A percentile compares a stretch with the other conserved stretches of the same genome.
phyloP scores from a whole-genome alignment of 208 protist genomes.

The Borovskyia barvae region DNA sequence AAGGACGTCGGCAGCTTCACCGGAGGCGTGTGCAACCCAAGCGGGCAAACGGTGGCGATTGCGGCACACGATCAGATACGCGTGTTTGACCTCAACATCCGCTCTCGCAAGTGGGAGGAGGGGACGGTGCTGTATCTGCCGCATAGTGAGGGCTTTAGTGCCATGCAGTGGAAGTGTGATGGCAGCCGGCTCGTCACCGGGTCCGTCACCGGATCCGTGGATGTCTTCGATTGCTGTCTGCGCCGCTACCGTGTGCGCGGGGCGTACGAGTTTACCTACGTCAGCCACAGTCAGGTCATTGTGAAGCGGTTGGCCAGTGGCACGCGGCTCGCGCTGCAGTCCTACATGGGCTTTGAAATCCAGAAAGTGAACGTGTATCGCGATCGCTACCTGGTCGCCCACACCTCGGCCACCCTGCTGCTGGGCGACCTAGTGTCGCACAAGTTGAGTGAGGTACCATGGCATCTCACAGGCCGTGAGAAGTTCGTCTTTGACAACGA shows the following conservation, averaged over 20 bases:
- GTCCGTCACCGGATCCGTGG: slow-evolving; percentile 92
- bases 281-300: slow-evolving; percentile 95
- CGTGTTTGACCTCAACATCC: slow-evolving; percentile 93
- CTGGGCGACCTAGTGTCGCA: slow-evolving; percentile 94
- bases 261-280: slow-evolving; percentile 98
- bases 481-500: slow-evolving; percentile 97
- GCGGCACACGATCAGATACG: slow-evolving; percentile 88
- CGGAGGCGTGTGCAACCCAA: slow-evolving; percentile 89
- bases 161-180: slow-evolving; percentile 93
- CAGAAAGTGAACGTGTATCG: slow-evolving; percentile 95
- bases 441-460: slow-evolving; percentile 94
- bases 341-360: slow-evolving; percentile 94
- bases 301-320: slow-evolving; percentile 93
- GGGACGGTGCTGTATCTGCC: slow-evolving; percentile 67
- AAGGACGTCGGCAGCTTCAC: slow-evolving; percentile 92
- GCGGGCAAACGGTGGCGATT: slow-evolving; percentile 91
- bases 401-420: slow-evolving; percentile 95
- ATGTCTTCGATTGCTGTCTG: slow-evolving; percentile 96
- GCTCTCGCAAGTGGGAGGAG: slow-evolving; percentile 93
- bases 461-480: slow-evolving; percentile 89
- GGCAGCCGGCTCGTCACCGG: slow-evolving; percentile 93
- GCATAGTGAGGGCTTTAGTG: slow-evolving; percentile 92
- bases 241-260: slow-evolving; percentile 92
- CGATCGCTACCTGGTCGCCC: slow-evolving; percentile 95
- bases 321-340: slow-evolving; percentile 93